Evolutionary conservation across 768 basidiomycete genomes (phyloP).

Genomic region (Dentipellis fragilis): DNA sequence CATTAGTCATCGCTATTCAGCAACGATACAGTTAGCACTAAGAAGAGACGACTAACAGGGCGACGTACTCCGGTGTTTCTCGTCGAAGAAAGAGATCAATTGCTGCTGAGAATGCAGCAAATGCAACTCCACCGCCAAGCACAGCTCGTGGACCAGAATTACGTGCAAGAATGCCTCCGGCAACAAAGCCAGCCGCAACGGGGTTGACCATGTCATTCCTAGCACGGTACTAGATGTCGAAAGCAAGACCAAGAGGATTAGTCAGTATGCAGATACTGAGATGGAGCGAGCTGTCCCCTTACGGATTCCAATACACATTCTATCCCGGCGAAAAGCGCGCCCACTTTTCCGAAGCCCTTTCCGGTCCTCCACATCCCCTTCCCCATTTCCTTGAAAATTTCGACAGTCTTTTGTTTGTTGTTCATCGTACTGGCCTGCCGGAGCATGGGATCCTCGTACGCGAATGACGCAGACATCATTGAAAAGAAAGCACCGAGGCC

Average conservation of each 20-base stretch:
- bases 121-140: constrained; percentile 81
- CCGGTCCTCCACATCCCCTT: constrained; percentile 84
- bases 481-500: constrained; percentile 93
- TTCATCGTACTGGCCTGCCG: constrained; percentile 50
- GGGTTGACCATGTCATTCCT: constrained; percentile 94
- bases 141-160: constrained; percentile 82
- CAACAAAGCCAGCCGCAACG: constrained; percentile 75
- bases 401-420: constrained; percentile 68
- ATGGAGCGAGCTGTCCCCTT: constrained; percentile 25
- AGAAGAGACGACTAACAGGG: not conserved
- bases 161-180: constrained; percentile 82
- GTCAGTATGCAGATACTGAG: not conserved
- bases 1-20: not conserved
- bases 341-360: constrained; percentile 90
- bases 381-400: constrained; percentile 92
- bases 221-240: constrained; percentile 74
- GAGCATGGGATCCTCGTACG: constrained; percentile 87
- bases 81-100: constrained; percentile 81
- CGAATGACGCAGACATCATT: constrained; percentile 90
- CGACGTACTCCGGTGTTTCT: constrained; percentile 66
- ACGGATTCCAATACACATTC: constrained; percentile 95
- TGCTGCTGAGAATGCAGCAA: constrained; percentile 86
- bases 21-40: not conserved
- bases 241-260: not conserved
- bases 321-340: constrained; percentile 86